phyloP scores from a whole-genome alignment of 768 basidiomycete species.

The Kwoniella shandongensis region DNA sequence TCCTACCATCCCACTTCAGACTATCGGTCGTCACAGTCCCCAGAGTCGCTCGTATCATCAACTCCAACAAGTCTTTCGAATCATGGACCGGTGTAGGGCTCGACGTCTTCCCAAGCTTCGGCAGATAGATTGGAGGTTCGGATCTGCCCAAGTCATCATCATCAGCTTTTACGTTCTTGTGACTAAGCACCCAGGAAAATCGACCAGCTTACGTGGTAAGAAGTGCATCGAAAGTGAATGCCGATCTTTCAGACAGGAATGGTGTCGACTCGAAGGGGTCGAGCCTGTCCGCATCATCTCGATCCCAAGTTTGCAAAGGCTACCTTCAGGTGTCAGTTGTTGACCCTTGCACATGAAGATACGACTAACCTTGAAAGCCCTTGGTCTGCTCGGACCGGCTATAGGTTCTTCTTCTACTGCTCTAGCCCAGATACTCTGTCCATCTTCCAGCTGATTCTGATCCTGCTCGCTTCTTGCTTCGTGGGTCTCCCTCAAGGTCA shows the following conservation, averaged over 20 bases:
- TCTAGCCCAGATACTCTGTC: slow-evolving; percentile 5
- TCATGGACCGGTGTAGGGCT: slow-evolving; percentile 10
- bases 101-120: neutral
- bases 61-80: slow-evolving; percentile 14
- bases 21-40: slow-evolving; percentile 28
- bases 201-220: slow-evolving; percentile 9
- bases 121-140: slow-evolving; percentile 11
- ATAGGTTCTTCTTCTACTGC: slow-evolving; percentile 3
- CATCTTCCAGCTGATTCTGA: neutral
- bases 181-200: neutral
- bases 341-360: neutral
- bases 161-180: no score
- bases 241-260: slow-evolving; percentile 13
- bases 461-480: neutral
- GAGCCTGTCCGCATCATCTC: neutral
- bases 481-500: neutral
- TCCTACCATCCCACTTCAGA: slow-evolving; percentile 31
- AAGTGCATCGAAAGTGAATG: slow-evolving; percentile 15
- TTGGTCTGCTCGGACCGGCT: slow-evolving; percentile 14
- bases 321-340: neutral
- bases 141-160: neutral
- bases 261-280: neutral
- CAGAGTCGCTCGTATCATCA: slow-evolving; percentile 36
- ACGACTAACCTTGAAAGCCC: slow-evolving; percentile 7
- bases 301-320: slow-evolving; percentile 21